Conservation (phyloP, 306 rosid species). For the Purshia tridentata region DNA sequence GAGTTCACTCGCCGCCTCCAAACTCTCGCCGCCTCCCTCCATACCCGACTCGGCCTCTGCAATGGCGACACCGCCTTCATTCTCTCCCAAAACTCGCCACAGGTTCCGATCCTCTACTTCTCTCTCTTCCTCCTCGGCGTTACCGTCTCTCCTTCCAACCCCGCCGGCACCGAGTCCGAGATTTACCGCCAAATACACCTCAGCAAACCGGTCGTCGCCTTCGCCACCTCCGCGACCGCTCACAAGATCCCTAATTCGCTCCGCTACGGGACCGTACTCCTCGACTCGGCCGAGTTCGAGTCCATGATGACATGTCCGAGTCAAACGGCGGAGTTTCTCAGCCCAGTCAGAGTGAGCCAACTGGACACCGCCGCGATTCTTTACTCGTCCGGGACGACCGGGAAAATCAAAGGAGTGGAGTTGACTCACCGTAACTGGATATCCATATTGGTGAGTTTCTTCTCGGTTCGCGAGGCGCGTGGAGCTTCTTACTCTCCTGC, state of each 20-base stretch:
- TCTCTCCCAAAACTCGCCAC: conserved; percentile 31
- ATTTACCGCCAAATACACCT: conserved; percentile 35
- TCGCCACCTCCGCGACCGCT: conserved; percentile 28
- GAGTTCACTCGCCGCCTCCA: conserved; percentile 28
- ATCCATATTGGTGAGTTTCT: neutral
- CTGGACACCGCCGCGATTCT: conserved; percentile 34
- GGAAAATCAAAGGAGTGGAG: conserved; percentile 33
- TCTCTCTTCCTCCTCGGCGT: conserved; percentile 36
- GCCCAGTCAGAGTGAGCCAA: conserved; percentile 16
- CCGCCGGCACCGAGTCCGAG: conserved; percentile 21
- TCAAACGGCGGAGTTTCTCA: neutral
- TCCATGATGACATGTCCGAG: conserved; percentile 27
- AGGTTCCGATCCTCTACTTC: conserved; percentile 34
- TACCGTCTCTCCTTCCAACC: conserved; percentile 36
- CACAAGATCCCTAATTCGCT: conserved; percentile 23
- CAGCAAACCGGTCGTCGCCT: conserved; percentile 32
- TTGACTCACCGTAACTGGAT: conserved; percentile 34
- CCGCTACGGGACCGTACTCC: conserved; percentile 10
- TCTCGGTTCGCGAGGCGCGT: neutral
- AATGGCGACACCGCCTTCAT: conserved; percentile 23
- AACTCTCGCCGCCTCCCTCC: conserved; percentile 25
- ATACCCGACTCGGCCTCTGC: neutral
- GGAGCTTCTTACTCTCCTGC: neutral
- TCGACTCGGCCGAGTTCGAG: conserved; percentile 33
- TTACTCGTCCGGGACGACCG: conserved; percentile 37